These are phyloP conservation scores for Agaricus bisporus DNA, from an alignment of 768 basidiomycete genomes.

Conservation along the genomic window DNA sequence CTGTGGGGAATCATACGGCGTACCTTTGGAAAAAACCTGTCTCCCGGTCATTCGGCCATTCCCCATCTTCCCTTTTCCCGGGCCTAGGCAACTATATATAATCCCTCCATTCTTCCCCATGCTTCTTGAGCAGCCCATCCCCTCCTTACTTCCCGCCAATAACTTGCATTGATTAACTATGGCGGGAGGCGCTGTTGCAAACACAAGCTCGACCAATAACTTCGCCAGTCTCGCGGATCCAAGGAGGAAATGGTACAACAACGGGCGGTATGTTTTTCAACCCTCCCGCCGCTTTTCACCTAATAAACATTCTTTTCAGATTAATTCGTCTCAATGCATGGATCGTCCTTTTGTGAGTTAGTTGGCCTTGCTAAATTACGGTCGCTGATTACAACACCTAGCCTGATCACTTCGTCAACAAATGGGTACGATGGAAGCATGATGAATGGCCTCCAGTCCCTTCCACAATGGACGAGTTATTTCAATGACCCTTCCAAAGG, in stretches of 20 bases:
- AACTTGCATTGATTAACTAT: conserved; percentile 30
- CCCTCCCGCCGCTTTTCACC: background rate
- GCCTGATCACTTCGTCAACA: conserved; percentile 70
- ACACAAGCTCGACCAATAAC: conserved; percentile 24
- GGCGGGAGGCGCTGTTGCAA: conserved; percentile 46
- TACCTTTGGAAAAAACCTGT: conserved; percentile 37
- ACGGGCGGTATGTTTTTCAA: conserved; percentile 45
- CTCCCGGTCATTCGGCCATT: conserved; percentile 25
- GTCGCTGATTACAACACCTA: conserved; percentile 15
- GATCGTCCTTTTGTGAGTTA: conserved; percentile 58
- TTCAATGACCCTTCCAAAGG: conserved; percentile 54
- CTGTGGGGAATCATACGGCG: conserved; percentile 15
- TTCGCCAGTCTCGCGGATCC: conserved; percentile 58
- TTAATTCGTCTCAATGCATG: conserved; percentile 60
- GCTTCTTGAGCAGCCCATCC: conserved; percentile 23
- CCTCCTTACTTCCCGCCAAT: conserved; percentile 17
- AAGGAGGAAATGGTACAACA: conserved; percentile 70
- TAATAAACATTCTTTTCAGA: conserved; percentile 22
- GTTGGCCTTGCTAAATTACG: background rate
- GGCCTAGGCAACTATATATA: no score
- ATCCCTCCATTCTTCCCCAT: conserved; percentile 12
- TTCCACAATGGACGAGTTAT: conserved; percentile 55
- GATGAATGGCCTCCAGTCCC: conserved; percentile 76
- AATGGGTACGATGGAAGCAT: conserved; percentile 75
- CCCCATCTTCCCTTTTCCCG: conserved; percentile 6